A percentile compares a stretch with the other conserved stretches of the same genome.
phyloP scores from a whole-genome alignment of 345 rosid species.

The Psidium friedrichsthalianum region DNA sequence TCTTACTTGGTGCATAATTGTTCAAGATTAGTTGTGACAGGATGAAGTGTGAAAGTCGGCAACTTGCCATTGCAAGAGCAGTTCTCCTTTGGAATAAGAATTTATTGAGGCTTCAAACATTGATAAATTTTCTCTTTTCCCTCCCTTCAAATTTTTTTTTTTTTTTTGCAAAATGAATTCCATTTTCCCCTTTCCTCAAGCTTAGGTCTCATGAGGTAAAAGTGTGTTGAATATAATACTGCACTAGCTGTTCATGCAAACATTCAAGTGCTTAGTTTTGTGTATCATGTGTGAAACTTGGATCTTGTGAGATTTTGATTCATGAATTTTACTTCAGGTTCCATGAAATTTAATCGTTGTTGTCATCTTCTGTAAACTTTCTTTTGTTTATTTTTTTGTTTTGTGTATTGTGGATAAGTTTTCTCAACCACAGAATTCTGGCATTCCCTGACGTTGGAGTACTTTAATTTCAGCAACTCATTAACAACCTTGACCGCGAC shows the following conservation, averaged over 20 bases:
- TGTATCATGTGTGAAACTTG: neutral
- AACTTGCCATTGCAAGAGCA: neutral
- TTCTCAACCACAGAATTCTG: slow-evolving; percentile 5
- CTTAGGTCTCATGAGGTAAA: neutral
- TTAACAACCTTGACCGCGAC: slow-evolving; percentile 84
- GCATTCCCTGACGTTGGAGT: slow-evolving; percentile 6
- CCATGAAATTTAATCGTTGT: neutral
- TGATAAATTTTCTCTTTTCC: neutral
- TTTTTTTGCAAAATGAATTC: neutral
- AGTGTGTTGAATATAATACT: neutral
- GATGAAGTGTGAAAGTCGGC: neutral
- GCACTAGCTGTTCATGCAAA: neutral
- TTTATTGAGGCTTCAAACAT: neutral
- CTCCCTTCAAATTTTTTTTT: neutral
- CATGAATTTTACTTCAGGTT: neutral
- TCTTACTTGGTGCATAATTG: neutral
- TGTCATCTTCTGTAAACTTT: neutral
- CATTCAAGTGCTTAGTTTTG: neutral
- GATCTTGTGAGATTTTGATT: neutral
- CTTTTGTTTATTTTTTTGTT: neutral
- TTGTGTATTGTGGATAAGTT: neutral
- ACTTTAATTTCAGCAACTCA: slow-evolving; percentile 54
- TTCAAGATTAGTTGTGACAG: neutral
- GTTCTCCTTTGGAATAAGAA: neutral
- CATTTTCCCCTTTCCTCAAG: neutral